phyloP scores from a whole-genome alignment of 176 grass and related monocot species.

The Zea luxurians region DNA sequence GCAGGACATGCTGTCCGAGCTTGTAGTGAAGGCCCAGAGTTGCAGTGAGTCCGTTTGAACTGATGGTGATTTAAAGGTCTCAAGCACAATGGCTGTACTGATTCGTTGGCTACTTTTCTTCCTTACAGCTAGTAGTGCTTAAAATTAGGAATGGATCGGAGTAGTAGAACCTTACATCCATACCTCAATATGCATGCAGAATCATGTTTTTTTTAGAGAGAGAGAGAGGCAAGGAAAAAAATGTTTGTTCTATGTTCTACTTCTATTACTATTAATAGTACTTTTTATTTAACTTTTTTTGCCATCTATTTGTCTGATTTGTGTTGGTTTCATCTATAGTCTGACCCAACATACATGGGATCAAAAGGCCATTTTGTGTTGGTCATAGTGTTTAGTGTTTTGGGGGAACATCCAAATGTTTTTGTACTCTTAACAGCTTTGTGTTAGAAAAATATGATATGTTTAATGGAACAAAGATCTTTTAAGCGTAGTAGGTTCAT shows the following conservation, averaged over 20 bases:
- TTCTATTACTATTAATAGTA: background rate
- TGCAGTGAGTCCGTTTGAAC: background rate
- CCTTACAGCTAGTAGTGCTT: background rate
- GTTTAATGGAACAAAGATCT: too few species aligned
- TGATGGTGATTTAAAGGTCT: background rate
- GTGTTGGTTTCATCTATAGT: background rate
- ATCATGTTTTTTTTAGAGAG: background rate
- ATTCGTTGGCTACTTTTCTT: background rate
- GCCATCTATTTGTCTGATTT: background rate
- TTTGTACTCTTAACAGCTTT: too few species aligned
- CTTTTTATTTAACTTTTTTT: background rate
- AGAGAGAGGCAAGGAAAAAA: background rate
- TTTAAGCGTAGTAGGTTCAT: too few species aligned
- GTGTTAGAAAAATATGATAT: too few species aligned
- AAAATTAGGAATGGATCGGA: background rate
- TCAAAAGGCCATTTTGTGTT: too few species aligned
- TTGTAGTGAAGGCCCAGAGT: background rate
- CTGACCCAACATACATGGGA: too few species aligned
- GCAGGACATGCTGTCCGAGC: background rate
- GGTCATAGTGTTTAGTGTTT: too few species aligned
- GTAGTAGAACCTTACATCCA: background rate
- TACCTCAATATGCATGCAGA: slow-evolving; percentile 6
- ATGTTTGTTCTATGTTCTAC: background rate
- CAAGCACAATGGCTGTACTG: background rate
- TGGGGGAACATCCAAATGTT: too few species aligned